Conservation (phyloP, 169 alveolate species). For the Cryptosporidium ryanae region DNA sequence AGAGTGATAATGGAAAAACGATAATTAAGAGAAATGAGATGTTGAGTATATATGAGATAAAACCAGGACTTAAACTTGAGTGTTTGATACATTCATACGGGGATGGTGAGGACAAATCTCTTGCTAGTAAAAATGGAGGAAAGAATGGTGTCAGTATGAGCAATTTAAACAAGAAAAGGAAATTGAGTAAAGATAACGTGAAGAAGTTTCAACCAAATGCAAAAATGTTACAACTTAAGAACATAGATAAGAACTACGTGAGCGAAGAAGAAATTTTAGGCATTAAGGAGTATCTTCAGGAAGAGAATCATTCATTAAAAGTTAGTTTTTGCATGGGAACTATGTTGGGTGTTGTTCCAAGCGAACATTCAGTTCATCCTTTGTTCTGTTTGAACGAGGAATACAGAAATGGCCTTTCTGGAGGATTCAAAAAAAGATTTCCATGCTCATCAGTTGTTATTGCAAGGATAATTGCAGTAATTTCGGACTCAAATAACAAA, state of each 20-base stretch:
- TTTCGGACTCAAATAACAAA: slow-evolving; percentile 30
- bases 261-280: slow-evolving; percentile 17
- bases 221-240: slow-evolving; percentile 25
- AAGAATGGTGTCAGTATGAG: not conserved
- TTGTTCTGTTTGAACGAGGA: slow-evolving; percentile 10
- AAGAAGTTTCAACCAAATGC: slow-evolving; percentile 23
- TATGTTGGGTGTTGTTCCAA: slow-evolving; percentile 59
- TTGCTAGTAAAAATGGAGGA: not conserved
- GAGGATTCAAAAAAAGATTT: not conserved
- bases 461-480: slow-evolving; percentile 56
- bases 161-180: slow-evolving; percentile 7
- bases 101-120: not conserved
- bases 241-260: slow-evolving; percentile 16
- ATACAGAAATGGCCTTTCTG: not conserved
- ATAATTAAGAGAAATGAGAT: slow-evolving; percentile 23
- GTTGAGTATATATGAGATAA: slow-evolving; percentile 46
- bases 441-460: not conserved
- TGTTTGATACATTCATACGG: slow-evolving; percentile 52
- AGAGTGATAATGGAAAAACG: not conserved
- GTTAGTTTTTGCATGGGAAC: slow-evolving; percentile 73
- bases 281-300: slow-evolving; percentile 29
- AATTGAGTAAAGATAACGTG: slow-evolving; percentile 12
- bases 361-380: slow-evolving; percentile 63
- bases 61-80: slow-evolving; percentile 58
- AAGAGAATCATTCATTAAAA: slow-evolving; percentile 7